A percentile compares a stretch with the other conserved stretches of the same genome.
These are phyloP conservation scores for Cryphonectria parasitica DNA, from an alignment of 2,329 filamentous ascomycete species.

Conservation along the genomic window DNA sequence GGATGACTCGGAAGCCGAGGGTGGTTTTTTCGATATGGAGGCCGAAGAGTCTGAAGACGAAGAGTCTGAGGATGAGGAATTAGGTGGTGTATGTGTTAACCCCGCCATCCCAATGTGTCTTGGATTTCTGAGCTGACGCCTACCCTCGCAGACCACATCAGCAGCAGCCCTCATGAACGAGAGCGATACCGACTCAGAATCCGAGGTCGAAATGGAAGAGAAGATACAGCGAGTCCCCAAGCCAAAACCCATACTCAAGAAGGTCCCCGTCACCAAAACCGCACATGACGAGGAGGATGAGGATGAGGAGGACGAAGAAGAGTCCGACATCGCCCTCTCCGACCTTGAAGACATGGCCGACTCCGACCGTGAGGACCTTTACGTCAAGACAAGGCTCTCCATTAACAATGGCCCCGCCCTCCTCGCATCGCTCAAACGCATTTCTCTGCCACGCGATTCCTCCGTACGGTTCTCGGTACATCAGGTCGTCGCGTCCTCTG, in stretches of 20 bases:
- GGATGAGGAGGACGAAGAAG: slow-evolving; percentile 73
- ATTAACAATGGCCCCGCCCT: slow-evolving; percentile 97
- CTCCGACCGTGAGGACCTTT: slow-evolving; percentile 75
- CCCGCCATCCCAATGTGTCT: neutral
- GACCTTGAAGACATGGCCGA: slow-evolving; percentile 79
- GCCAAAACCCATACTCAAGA: slow-evolving; percentile 45
- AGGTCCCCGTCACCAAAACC: slow-evolving; percentile 43
- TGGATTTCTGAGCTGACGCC: slow-evolving; percentile 22
- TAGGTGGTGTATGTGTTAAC: slow-evolving; percentile 9
- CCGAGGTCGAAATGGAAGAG: slow-evolving; percentile 77
- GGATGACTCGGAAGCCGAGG: slow-evolving; percentile 29
- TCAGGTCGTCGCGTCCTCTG: slow-evolving; percentile 72
- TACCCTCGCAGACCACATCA: slow-evolving; percentile 50
- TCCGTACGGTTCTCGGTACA: slow-evolving; percentile 80
- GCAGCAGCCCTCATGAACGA: slow-evolving; percentile 58
- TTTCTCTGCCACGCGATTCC: slow-evolving; percentile 68
- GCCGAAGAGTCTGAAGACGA: slow-evolving; percentile 37
- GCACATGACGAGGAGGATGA: slow-evolving; percentile 41
- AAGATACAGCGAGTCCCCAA: slow-evolving; percentile 58
- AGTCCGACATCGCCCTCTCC: slow-evolving; percentile 74
- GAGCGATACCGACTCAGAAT: slow-evolving; percentile 64
- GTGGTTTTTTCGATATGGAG: slow-evolving; percentile 26
- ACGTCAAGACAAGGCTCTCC: slow-evolving; percentile 88
- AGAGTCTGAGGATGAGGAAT: slow-evolving; percentile 32
- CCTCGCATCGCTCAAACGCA: slow-evolving; percentile 76